phyloP scores from a whole-genome alignment of 345 rosid species.

The Euphorbia pulcherrima region DNA sequence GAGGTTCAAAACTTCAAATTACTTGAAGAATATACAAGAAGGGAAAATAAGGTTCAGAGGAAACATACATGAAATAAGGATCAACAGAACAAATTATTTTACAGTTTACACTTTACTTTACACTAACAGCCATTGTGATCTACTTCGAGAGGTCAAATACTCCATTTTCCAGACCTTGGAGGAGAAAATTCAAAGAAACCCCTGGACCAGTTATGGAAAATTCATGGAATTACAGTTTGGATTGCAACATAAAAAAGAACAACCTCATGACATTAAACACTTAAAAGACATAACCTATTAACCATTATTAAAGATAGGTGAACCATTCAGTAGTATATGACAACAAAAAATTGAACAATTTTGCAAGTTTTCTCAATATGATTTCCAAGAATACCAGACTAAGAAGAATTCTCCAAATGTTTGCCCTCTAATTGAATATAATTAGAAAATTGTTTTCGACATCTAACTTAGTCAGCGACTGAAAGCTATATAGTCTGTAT shows the following conservation, averaged over 20 bases:
- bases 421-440: not conserved
- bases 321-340: too few relatives aligned
- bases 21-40: not conserved
- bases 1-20: too few relatives aligned
- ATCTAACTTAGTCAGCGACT: not conserved
- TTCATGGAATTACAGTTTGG: not conserved
- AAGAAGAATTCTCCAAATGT: not conserved
- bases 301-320: too few relatives aligned
- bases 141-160: not conserved
- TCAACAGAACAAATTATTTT: not conserved
- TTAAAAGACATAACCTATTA: too few relatives aligned
- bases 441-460: not conserved
- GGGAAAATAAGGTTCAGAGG: too few relatives aligned
- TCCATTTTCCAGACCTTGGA: not conserved
- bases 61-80: not conserved
- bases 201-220: not conserved
- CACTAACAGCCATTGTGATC: too few relatives aligned
- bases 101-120: not conserved
- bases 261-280: not conserved
- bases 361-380: not conserved
- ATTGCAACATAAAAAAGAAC: not conserved
- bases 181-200: too few relatives aligned
- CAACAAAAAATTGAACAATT: not conserved
- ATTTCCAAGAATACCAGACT: not conserved
- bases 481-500: not conserved